Base-by-base conservation (phyloP, 2,329 filamentous ascomycete species). In the Coniella vitis region DNA sequence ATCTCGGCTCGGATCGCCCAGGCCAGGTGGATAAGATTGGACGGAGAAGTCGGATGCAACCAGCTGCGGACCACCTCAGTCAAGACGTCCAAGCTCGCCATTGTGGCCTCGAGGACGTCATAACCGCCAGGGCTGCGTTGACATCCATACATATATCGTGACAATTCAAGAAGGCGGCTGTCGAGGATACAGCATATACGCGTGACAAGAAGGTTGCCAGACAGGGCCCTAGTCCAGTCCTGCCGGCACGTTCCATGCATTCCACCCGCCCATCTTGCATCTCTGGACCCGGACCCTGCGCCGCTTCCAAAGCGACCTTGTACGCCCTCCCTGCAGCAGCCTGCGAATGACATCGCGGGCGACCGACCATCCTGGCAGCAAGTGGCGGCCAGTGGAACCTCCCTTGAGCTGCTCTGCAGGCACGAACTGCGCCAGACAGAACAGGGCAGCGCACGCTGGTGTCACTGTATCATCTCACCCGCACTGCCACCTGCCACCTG, bases 161-260 rank as follows among this genome's bases (percentile, higher is more conserved):
- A 10, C 25, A 29, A 29, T 29, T n/a, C n/a, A n/a, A n/a, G n/a
- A n/a, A n/a, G n/a, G n/a, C n/a, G n/a, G n/a, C n/a, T n/a, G n/a
- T n/a, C n/a, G n/a, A n/a, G n/a, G n/a, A n/a, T n/a, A n/a, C n/a
- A n/a, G n/a, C n/a, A n/a, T n/a, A n/a, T n/a, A n/a, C n/a, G n/a
- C n/a, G n/a, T n/a, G n/a, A n/a, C n/a, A n/a, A n/a, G n/a, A n/a
- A n/a, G n/a, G 31, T 40, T n/a, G 34, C 43, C 46, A 47, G 25
- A 37, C 44, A 45, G 41, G 51, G 51, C 51, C n/a, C n/a, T n/a
- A n/a, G n/a, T n/a, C n/a, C 45, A 50, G 39, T 41, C 37, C 45
- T 16, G 45, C 35, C n/a, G 47, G 50, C 47, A 37, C 43, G 40
- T 47, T 29, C 32, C 19, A 40, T 37, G 19, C 35, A 45, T 31